Percentiles rank a stretch among this genome's conserved stretches.
These are phyloP conservation scores for Cicer arietinum DNA, from an alignment of 306 rosid species.

Conservation along the genomic window DNA sequence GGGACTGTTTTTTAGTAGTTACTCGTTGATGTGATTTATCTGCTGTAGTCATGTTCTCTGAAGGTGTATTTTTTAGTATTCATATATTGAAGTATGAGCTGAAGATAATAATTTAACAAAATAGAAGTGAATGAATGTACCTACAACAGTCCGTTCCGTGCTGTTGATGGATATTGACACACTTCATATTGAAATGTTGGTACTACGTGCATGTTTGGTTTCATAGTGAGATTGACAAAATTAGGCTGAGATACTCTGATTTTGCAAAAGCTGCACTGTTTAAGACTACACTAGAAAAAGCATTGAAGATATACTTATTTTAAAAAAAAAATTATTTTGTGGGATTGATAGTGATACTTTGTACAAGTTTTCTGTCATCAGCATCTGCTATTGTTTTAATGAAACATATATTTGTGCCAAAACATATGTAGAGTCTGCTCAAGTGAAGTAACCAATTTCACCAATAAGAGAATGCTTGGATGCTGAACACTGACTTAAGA, in stretches of 20 bases:
- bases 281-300: neutral
- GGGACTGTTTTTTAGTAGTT: neutral
- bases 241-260: too few species aligned
- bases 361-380: neutral
- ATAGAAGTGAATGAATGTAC: neutral
- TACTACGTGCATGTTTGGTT: too few species aligned
- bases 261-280: too few species aligned
- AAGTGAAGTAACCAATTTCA: neutral
- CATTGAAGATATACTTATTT: neutral
- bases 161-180: too few species aligned
- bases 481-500: neutral
- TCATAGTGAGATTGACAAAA: too few species aligned
- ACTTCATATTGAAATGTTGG: too few species aligned
- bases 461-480: conserved; percentile 17
- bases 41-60: neutral
- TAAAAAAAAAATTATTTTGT: neutral
- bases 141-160: neutral
- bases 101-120: neutral
- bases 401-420: neutral
- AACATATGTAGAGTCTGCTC: neutral
- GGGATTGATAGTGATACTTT: neutral
- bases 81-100: neutral
- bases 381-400: neutral
- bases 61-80: neutral
- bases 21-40: neutral